phyloP scores from a whole-genome alignment of 2,329 filamentous ascomycete species.

The Hymenoscyphus repandus region DNA sequence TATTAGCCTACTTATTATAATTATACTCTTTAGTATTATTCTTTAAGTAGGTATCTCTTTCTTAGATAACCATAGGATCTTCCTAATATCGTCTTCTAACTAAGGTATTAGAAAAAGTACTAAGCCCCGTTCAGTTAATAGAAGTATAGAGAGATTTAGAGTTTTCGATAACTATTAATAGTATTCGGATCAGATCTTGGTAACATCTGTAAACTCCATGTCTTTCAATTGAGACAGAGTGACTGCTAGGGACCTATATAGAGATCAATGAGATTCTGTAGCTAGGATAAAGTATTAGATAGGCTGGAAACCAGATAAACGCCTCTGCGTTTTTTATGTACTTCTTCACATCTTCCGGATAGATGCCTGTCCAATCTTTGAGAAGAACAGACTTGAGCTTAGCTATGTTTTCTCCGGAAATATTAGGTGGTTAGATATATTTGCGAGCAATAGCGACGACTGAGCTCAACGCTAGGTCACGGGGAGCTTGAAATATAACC shows the following conservation, averaged over 20 bases:
- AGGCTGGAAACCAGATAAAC: background rate
- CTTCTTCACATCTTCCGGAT: background rate
- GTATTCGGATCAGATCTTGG: background rate
- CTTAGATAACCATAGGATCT: too few relatives aligned
- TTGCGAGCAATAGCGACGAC: background rate
- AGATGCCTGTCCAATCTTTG: background rate
- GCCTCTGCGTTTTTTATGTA: background rate
- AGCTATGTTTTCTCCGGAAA: background rate
- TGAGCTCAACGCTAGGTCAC: background rate
- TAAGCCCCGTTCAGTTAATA: too few relatives aligned
- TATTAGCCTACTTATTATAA: too few relatives aligned
- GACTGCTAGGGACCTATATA: background rate
- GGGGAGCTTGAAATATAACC: background rate
- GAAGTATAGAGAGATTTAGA: too few relatives aligned
- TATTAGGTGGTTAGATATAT: background rate
- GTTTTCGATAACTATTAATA: too few relatives aligned
- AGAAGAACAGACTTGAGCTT: background rate
- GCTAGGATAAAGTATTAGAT: background rate
- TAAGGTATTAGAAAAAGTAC: too few relatives aligned
- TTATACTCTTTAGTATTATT: too few relatives aligned
- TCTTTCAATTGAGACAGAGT: background rate
- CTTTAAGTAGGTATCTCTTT: too few relatives aligned
- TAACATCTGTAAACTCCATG: background rate
- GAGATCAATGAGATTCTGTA: background rate
- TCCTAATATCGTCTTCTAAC: too few relatives aligned